Evolutionary conservation across 202 grass and related monocot species (phyloP), one percentile per base, ranked within the genome.

Genomic region (Musa balbisiana): DNA sequence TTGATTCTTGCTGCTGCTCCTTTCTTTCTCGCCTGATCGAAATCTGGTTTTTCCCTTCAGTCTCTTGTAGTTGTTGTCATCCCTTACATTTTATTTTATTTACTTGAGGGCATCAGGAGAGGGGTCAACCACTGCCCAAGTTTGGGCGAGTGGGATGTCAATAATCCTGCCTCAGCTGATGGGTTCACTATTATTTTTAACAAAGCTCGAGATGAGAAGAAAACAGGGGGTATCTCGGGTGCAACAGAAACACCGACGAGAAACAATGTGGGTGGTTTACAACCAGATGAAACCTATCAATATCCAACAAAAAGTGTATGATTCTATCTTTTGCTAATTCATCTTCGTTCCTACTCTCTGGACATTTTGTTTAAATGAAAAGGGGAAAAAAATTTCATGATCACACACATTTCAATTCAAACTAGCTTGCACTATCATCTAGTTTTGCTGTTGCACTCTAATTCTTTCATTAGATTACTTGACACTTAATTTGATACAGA

Each of bases 61-160:
- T 0, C 27, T 27, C 27, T 27, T 27, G 27, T 27, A 27, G 27
- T 27, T 27, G 27, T 27, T 27, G 27, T 25, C 20, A 64, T 55
- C 49, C 1, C n/a, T 33, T 12, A 51, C 68, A 14, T 75, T 49
- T 73, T 84, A 52, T 51, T 33, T 27, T 78, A 11, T 19, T 49
- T 73, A 2, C 54, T 15, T 55, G 13, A 55, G 27, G 54, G 70
- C 1, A 76, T 55, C 79, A 92, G 80, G 80, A 79, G 60, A 78
- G 81, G 20, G 87, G 74, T 49, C 82, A 69, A 55, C 77, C 90
- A 67, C 85, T 92, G 56, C 90, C 90, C 56, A 92, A 87, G 56
- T 92, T 89, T 9, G 90, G 90, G 66, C n/a, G 87, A 89, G 75
- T 89, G 87, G 87, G 90, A 92, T 80, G 90, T 89, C 79, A 87